phyloP scores from a whole-genome alignment of 2,329 filamentous ascomycete genomes.

The Fusarium pseudoanthophilum region DNA sequence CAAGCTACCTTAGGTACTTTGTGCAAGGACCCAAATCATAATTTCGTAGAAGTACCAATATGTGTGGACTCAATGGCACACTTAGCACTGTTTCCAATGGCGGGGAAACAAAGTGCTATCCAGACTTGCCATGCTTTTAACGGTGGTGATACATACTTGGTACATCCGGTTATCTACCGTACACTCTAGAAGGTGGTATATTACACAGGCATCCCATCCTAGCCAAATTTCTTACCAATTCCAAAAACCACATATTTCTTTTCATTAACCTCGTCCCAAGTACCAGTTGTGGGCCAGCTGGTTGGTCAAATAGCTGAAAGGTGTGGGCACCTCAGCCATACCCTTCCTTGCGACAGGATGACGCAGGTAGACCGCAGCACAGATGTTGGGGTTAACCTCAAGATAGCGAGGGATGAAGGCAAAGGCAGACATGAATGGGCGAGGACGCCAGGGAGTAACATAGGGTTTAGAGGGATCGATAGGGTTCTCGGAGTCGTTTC shows the following conservation, averaged over 20 bases:
- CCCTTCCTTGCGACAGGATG: slow-evolving; percentile 92
- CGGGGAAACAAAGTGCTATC: slow-evolving; percentile 1
- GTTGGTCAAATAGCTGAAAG: slow-evolving; percentile 75
- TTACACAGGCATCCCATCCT: slow-evolving; percentile 44
- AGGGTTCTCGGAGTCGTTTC: slow-evolving; percentile 77
- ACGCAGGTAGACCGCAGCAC: slow-evolving; percentile 91
- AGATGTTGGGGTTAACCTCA: slow-evolving; percentile 98
- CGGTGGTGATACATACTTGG: slow-evolving; percentile 45
- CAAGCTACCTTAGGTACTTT: not conserved
- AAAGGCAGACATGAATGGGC: slow-evolving; percentile 89
- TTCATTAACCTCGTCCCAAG: slow-evolving; percentile 75
- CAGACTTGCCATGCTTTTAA: slow-evolving; percentile 37
- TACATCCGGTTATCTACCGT: slow-evolving; percentile 46
- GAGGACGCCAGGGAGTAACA: slow-evolving; percentile 87
- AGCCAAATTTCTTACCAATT: slow-evolving; percentile 32
- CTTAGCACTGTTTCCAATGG: not conserved
- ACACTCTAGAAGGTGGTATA: slow-evolving; percentile 48
- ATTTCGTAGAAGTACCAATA: not conserved
- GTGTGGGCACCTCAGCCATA: slow-evolving; percentile 83
- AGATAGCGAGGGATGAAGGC: slow-evolving; percentile 95
- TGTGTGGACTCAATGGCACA: not conserved
- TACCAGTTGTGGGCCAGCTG: slow-evolving; percentile 96
- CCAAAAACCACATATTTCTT: slow-evolving; percentile 10
- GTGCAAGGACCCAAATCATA: not conserved
- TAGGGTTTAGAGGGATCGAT: slow-evolving; percentile 84